Conservation (phyloP, 2,329 filamentous ascomycete species). For the Akanthomyces uredinophilus region DNA sequence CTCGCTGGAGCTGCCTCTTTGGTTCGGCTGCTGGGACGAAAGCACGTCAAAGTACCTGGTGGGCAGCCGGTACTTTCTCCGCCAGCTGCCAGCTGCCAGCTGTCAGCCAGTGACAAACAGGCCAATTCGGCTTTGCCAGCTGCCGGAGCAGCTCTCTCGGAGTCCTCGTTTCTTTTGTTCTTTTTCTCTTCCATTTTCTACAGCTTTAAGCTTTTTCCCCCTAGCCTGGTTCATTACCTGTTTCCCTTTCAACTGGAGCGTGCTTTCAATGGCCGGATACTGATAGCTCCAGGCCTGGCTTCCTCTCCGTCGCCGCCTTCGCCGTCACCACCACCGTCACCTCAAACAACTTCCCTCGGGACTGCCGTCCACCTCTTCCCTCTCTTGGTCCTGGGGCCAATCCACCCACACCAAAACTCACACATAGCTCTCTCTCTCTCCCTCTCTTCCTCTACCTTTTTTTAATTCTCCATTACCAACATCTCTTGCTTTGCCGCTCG, state of each 20-base stretch:
- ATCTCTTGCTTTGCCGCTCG: not conserved
- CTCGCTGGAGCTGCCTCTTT: not conserved
- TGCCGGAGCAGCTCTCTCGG: not conserved
- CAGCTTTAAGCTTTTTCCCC: too few species aligned
- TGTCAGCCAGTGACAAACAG: conserved; percentile 9
- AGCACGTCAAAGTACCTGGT: not conserved
- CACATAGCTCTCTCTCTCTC: conserved; percentile 2
- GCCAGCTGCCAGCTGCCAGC: not conserved
- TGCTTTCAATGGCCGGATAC: too few species aligned
- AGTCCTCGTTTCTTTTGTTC: not conserved
- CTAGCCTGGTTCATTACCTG: too few species aligned
- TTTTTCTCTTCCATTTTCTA: not conserved
- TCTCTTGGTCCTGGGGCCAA: conserved; percentile 11
- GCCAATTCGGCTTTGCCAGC: conserved; percentile 8
- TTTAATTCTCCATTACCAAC: not conserved
- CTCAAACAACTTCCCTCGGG: conserved; percentile 10
- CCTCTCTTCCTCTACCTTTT: not conserved
- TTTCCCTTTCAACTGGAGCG: too few species aligned
- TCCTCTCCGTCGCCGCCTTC: not conserved
- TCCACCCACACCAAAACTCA: conserved; percentile 15
- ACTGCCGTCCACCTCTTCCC: conserved; percentile 1
- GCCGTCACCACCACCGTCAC: not conserved
- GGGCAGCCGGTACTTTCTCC: not conserved
- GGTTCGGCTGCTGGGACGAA: not conserved
- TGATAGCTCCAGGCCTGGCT: too few species aligned